Evolutionary conservation across 768 basidiomycete species (phyloP).

Genomic region (Amylocystis lapponica): DNA sequence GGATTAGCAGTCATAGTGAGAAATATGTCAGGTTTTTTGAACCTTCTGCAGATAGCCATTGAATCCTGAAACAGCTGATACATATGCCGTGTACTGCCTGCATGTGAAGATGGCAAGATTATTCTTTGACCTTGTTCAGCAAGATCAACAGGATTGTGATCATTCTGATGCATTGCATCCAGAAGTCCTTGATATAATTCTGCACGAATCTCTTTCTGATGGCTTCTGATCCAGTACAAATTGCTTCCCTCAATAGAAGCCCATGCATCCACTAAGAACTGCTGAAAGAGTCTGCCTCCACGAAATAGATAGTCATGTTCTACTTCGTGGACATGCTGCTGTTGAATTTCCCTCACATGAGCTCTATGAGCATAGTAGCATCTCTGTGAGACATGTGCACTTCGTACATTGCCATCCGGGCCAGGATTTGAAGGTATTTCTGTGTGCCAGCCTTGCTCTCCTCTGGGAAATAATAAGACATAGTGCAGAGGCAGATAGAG

Average conservation of each 20-base stretch:
- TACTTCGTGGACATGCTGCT: neutral
- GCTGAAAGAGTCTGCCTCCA: conserved; percentile 37
- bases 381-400: conserved; percentile 23
- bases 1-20: conserved; percentile 51
- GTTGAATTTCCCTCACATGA: conserved; percentile 20
- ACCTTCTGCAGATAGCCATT: conserved; percentile 37
- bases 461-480: conserved; percentile 38
- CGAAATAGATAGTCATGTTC: conserved; percentile 23
- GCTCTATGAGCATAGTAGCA: conserved; percentile 30
- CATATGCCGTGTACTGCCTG: conserved; percentile 40
- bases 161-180: conserved; percentile 23
- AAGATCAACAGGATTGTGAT: conserved; percentile 23
- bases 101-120: conserved; percentile 38
- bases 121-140: conserved; percentile 26
- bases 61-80: conserved; percentile 38
- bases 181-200: conserved; percentile 28
- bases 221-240: conserved; percentile 27
- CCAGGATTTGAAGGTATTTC: conserved; percentile 9
- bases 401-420: neutral
- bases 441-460: conserved; percentile 33
- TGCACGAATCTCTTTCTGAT: conserved; percentile 32
- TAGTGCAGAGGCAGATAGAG: conserved; percentile 36
- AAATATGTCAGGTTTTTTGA: conserved; percentile 37
- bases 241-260: conserved; percentile 36
- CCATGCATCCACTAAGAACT: conserved; percentile 41